Percentiles rank a stretch among this genome's conserved stretches.
Conservation (phyloP, 768 basidiomycete species). For the Psilocybe subaeruginosa region DNA sequence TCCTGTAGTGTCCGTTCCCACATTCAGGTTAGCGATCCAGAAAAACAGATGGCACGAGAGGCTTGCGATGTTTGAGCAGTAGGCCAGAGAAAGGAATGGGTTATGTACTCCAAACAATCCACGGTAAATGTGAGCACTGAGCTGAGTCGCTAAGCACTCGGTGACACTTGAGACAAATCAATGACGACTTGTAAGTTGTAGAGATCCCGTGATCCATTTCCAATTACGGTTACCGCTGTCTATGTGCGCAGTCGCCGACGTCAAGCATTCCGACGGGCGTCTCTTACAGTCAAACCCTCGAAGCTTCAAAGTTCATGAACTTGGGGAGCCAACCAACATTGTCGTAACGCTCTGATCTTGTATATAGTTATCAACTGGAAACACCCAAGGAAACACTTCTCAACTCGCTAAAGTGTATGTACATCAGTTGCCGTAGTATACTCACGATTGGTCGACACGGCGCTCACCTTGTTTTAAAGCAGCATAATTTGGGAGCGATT, state of each 20-base stretch:
- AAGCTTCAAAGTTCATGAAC: not conserved
- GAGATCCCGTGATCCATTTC: not conserved
- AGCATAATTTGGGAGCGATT: not conserved
- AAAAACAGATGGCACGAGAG: not conserved
- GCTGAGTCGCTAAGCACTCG: not conserved
- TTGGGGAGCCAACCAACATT: not conserved
- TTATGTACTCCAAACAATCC: not conserved
- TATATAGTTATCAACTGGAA: not conserved
- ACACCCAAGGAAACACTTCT: not conserved
- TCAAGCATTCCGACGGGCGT: not conserved
- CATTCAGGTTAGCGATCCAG: constrained; percentile 48
- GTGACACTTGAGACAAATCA: not conserved
- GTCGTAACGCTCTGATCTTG: not conserved
- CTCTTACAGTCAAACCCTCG: not conserved
- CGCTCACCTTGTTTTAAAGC: not conserved
- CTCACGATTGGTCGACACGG: not conserved
- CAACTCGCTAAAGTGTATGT: not conserved
- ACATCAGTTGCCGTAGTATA: not conserved
- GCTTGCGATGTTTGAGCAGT: too few species aligned
- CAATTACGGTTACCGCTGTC: not conserved
- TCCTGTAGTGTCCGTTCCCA: constrained; percentile 97
- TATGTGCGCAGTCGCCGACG: not conserved
- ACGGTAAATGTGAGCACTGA: not conserved
- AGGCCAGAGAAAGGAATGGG: not conserved
- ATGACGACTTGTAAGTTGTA: not conserved